A percentile compares a stretch with the other conserved stretches of the same genome.
These are phyloP conservation scores for Sugiyamaella japonica DNA, from an alignment of 1,139 yeast species.

Conservation along the genomic window DNA sequence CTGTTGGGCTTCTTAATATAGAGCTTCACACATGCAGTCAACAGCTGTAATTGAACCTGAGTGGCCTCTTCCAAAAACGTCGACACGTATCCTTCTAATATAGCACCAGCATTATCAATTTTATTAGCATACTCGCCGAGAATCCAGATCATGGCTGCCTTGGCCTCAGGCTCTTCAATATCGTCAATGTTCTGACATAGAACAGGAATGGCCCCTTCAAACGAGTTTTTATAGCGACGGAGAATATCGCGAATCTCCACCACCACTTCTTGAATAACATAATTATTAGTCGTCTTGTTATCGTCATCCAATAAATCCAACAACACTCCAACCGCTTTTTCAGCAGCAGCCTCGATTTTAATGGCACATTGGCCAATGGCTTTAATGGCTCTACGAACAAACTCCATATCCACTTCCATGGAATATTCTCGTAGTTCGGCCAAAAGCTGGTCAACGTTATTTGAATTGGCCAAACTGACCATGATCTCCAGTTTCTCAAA, in stretches of 20 bases:
- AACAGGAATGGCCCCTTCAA: constrained; percentile 69
- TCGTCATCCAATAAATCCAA: constrained; percentile 61
- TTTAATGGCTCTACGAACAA: constrained; percentile 76
- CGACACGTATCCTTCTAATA: constrained; percentile 53
- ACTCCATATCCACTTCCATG: constrained; percentile 89
- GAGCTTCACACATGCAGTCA: constrained; percentile 78
- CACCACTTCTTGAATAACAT: constrained; percentile 77
- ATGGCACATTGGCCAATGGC: constrained; percentile 91
- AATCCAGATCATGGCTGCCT: constrained; percentile 83
- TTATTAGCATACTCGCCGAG: constrained; percentile 84
- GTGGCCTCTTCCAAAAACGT: constrained; percentile 74
- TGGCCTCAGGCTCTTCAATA: constrained; percentile 60
- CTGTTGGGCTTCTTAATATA: constrained; percentile 53
- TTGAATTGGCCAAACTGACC: constrained; percentile 74
- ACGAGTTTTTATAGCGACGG: constrained; percentile 68
- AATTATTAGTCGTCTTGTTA: constrained; percentile 67
- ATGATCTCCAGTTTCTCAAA: constrained; percentile 89
- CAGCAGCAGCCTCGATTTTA: constrained; percentile 59
- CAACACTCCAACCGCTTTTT: constrained; percentile 75
- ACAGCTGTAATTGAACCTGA: constrained; percentile 68
- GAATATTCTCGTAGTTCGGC: constrained; percentile 89
- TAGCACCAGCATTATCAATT: constrained; percentile 54
- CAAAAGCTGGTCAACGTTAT: constrained; percentile 66
- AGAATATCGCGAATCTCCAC: constrained; percentile 73
- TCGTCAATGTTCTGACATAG: constrained; percentile 61